These are phyloP conservation scores for Balansia obtecta DNA, from an alignment of 2,329 filamentous ascomycete species.

Conservation along the genomic window DNA sequence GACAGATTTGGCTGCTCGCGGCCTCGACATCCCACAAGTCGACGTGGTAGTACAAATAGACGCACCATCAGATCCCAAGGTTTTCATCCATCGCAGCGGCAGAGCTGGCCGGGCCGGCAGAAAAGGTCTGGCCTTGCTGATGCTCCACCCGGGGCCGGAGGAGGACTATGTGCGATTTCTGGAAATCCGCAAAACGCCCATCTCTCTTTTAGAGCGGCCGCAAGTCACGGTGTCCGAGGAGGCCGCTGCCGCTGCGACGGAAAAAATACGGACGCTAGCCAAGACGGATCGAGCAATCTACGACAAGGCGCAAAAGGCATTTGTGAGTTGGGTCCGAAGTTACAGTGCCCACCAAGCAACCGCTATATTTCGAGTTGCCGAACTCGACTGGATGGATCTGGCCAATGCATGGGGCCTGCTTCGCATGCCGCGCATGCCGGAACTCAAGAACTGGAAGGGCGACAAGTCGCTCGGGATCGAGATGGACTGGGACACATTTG, in stretches of 20 bases:
- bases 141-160: constrained; percentile 75
- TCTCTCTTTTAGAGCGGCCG: constrained; percentile 48
- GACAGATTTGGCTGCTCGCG: constrained; percentile 82
- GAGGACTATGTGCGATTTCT: constrained; percentile 86
- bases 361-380: constrained; percentile 75
- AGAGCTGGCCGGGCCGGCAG: constrained; percentile 82
- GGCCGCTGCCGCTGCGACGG: constrained; percentile 45
- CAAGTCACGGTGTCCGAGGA: constrained; percentile 42
- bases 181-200: constrained; percentile 75
- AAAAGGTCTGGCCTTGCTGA: constrained; percentile 71
- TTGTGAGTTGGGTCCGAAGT: constrained; percentile 85
- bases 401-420: constrained; percentile 78
- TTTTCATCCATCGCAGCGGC: constrained; percentile 87
- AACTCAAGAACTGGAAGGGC: constrained; percentile 61
- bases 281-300: constrained; percentile 46
- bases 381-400: constrained; percentile 76
- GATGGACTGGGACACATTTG: constrained; percentile 54
- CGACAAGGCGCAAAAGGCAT: constrained; percentile 81
- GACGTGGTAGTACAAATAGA: constrained; percentile 87
- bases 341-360: constrained; percentile 85
- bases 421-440: constrained; percentile 86
- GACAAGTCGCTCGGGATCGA: constrained; percentile 50
- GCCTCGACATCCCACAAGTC: constrained; percentile 83
- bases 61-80: constrained; percentile 73
- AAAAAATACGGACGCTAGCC: constrained; percentile 48